Evolutionary conservation across 768 basidiomycete genomes (phyloP), one percentile per base, ranked within the genome.

Genomic region (Mycena indigotica): DNA sequence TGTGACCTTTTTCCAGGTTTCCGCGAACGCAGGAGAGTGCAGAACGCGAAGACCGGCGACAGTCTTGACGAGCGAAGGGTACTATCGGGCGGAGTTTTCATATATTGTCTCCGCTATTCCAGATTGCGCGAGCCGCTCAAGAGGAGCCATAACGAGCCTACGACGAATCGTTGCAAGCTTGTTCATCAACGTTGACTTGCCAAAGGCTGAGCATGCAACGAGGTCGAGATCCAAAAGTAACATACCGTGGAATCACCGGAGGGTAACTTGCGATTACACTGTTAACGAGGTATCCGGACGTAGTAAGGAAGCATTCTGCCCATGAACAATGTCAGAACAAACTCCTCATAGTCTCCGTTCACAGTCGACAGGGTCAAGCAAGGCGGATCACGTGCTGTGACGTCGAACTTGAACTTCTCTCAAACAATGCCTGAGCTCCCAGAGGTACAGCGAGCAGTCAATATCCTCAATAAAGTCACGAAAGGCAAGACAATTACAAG

Each of bases 101-200:
- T 57, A 83, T 26, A 21, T 25, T 26, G 21, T n/a, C 46, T 24
- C 46, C 46, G 41, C 41, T 44, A 21, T 44, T 44, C 41, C 41
- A 44, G n/a, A 44, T 44, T 44, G 46, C 46, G 25, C 53, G 17
- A 88, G 86, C 55, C 86, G 82, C 65, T 86, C 83, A 62, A 89
- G 73, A 92, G 91, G 44, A 87, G 84, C 23, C 94, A 94, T 5
- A 91, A 93, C 29, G 93, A 85, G 71, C 93, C 92, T 49, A 96
- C 84, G 38, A 95, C 82, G 85, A 46, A 80, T 85, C 57, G 87
- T 85, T 66, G 92, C 84, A 59, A 93, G 83, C 30, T 80, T 81
- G 58, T 90, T 88, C 44, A 95, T 78, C 82, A 72, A n/a, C n/a
- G 8, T 94, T 95, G 65, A 85, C 94, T 96, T 16, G 55, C n/a